phyloP scores from a whole-genome alignment of 2,329 filamentous ascomycete genomes.

The Fusarium multiceps region DNA sequence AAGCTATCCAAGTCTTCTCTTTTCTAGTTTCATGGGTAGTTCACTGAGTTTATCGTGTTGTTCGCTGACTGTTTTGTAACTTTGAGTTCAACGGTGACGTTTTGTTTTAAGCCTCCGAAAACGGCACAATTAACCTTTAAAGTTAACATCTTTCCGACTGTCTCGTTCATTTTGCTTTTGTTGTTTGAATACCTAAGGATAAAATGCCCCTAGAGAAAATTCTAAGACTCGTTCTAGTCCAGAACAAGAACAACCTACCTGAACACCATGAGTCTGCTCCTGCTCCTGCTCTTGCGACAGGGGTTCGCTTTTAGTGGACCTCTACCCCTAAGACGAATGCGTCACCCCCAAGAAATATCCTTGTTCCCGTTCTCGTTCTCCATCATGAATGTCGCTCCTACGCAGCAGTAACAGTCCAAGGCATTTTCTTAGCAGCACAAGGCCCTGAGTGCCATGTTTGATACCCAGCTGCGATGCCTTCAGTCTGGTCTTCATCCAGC shows the following conservation, averaged over 20 bases:
- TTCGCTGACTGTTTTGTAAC: not conserved
- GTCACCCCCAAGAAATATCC: conserved; percentile 13
- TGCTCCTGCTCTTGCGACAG: not conserved
- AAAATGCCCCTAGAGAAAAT: not conserved
- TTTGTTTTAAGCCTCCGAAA: not conserved
- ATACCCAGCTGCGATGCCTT: conserved; percentile 40
- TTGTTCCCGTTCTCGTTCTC: conserved; percentile 2
- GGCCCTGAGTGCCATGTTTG: conserved; percentile 42
- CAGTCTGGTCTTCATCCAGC: conserved; percentile 43
- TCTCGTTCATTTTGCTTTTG: not conserved
- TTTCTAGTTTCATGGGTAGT: not conserved
- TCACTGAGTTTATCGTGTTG: not conserved
- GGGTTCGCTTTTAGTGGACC: conserved; percentile 29
- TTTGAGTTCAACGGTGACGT: not conserved
- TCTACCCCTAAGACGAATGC: conserved; percentile 22
- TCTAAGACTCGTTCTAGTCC: not conserved
- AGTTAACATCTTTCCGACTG: not conserved
- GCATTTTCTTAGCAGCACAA: not conserved
- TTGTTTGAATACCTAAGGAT: not conserved
- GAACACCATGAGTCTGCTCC: not conserved
- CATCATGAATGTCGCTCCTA: conserved; percentile 20
- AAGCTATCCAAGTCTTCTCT: not conserved
- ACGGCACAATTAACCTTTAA: not conserved
- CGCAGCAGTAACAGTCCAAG: not conserved
- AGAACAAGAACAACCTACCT: not conserved